Conservation (phyloP, 371 early-diverging fungal genomes). For the Parasitella parasitica region DNA sequence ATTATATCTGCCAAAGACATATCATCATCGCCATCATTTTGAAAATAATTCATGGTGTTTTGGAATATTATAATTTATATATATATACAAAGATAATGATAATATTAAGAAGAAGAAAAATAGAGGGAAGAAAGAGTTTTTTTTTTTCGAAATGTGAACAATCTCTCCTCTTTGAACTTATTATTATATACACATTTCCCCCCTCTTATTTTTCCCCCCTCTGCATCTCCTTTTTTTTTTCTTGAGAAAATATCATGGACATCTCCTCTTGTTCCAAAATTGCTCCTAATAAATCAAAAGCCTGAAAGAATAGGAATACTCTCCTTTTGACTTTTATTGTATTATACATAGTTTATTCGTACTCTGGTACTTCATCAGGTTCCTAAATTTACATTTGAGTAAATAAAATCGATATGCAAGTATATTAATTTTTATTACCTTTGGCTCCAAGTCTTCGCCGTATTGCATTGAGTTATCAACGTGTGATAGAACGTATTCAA, state of each 20-base stretch:
- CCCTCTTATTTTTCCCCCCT: neutral
- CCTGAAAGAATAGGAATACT: neutral
- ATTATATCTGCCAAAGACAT: conserved; percentile 21
- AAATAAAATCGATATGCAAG: conserved; percentile 5
- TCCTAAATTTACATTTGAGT: conserved; percentile 24
- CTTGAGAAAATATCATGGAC: neutral
- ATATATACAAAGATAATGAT: neutral
- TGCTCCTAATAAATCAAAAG: neutral
- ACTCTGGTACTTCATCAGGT: conserved; percentile 41
- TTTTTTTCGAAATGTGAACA: conserved; percentile 11
- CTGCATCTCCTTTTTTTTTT: neutral
- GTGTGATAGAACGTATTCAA: conserved; percentile 81
- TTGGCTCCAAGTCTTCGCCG: conserved; percentile 96
- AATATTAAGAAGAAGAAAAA: neutral
- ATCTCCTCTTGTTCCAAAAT: neutral
- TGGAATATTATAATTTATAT: neutral
- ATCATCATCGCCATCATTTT: conserved; percentile 16
- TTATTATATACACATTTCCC: neutral
- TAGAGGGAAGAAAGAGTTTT: neutral
- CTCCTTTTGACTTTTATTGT: conserved; percentile 1
- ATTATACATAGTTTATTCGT: conserved; percentile 20
- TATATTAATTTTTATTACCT: conserved; percentile 46
- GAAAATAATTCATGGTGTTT: neutral
- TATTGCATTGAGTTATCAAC: conserved; percentile 96
- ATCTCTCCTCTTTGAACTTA: neutral